Evolutionary conservation across 2,329 filamentous ascomycete species (phyloP).

Genomic region (Aspergillus thermomutatus): DNA sequence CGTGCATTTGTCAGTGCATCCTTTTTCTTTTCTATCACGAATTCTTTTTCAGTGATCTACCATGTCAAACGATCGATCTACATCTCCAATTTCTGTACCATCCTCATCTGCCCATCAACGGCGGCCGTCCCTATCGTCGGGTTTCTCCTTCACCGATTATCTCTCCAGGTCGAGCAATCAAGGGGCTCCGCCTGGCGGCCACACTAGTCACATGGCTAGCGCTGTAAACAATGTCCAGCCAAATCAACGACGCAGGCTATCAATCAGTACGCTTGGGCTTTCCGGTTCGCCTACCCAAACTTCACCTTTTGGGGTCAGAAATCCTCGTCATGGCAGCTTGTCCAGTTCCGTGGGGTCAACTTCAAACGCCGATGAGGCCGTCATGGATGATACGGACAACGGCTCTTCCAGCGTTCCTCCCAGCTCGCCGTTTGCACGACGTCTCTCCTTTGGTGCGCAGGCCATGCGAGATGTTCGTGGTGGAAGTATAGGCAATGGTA

Average conservation of each 20-base stretch:
- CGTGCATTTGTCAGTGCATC: not conserved
- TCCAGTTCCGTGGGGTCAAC: slow-evolving; percentile 57
- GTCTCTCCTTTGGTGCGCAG: slow-evolving; percentile 85
- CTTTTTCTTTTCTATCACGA: not conserved
- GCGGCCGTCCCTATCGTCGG: slow-evolving; percentile 45
- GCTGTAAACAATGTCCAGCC: slow-evolving; percentile 49
- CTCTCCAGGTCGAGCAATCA: slow-evolving; percentile 31
- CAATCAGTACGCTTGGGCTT: slow-evolving; percentile 70
- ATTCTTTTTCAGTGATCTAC: slow-evolving; percentile 8
- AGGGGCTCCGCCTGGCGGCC: slow-evolving; percentile 10
- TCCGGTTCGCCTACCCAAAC: slow-evolving; percentile 65
- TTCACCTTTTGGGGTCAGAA: slow-evolving; percentile 49
- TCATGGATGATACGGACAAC: slow-evolving; percentile 67
- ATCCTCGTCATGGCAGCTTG: slow-evolving; percentile 62
- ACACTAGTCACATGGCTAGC: slow-evolving; percentile 49
- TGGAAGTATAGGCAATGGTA: slow-evolving; percentile 63
- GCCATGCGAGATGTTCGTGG: slow-evolving; percentile 68
- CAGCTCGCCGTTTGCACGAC: slow-evolving; percentile 67
- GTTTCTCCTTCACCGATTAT: slow-evolving; percentile 40
- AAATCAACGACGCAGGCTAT: slow-evolving; percentile 63
- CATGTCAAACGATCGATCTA: slow-evolving; percentile 45
- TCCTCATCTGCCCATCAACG: slow-evolving; percentile 37
- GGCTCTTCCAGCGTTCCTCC: slow-evolving; percentile 57
- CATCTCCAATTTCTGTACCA: slow-evolving; percentile 38
- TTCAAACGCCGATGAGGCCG: slow-evolving; percentile 39